Evolutionary conservation across 306 rosid species (phyloP).

Genomic region (Luffa aegyptiaca): DNA sequence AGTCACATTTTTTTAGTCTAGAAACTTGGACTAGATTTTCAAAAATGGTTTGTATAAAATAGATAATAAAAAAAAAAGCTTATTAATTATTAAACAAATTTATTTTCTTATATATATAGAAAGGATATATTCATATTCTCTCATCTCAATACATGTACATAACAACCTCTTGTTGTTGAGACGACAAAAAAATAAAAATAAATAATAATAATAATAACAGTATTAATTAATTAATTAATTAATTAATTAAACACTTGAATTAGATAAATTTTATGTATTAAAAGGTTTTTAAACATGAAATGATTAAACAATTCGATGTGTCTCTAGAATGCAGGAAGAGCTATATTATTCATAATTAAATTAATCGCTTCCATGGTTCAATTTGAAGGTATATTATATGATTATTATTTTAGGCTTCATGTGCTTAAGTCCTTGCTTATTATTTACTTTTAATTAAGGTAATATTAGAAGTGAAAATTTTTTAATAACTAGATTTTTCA

Average conservation of each 20-base stretch:
- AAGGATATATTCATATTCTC: neutral
- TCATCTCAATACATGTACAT: neutral
- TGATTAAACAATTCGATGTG: neutral
- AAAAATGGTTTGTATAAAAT: neutral
- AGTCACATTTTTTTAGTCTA: too few species aligned
- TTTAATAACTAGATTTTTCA: too few species aligned
- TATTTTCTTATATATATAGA: neutral
- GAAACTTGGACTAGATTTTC: neutral
- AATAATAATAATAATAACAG: too few species aligned
- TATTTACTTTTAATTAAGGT: neutral
- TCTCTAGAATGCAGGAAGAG: slow-evolving; percentile 1
- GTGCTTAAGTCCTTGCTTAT: neutral
- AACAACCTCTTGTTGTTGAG: neutral
- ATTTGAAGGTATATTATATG: neutral
- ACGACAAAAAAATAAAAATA: neutral
- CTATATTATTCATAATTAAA: neutral
- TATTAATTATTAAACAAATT: neutral
- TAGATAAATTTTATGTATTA: neutral
- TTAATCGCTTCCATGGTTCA: neutral
- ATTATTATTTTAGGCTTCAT: neutral
- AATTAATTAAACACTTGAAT: neutral
- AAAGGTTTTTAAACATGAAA: neutral
- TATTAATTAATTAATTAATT: neutral
- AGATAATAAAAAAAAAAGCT: neutral
- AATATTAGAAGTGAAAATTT: too few species aligned